Percentiles rank a stretch among this genome's conserved stretches.
phyloP scores from a whole-genome alignment of 441 rosid species.

The Daphne laureola region DNA sequence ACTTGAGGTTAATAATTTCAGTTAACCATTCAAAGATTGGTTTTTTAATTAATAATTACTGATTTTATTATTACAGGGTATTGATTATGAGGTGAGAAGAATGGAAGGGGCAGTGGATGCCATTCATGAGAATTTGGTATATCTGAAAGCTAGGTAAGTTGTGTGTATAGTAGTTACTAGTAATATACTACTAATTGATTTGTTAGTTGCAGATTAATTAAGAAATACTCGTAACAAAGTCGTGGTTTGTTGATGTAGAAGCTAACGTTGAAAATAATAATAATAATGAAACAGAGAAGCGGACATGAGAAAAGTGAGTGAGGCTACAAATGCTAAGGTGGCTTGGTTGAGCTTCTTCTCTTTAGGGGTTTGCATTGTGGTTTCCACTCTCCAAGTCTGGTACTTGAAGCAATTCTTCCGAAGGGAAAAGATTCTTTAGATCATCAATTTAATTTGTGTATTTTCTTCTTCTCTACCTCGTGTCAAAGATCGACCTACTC shows the following conservation, averaged over 20 bases:
- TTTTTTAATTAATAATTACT: too few relatives aligned
- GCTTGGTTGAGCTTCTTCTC: conserved; percentile 74
- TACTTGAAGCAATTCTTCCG: too few relatives aligned
- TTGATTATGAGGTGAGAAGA: conserved; percentile 79
- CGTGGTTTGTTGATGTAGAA: conserved; percentile 6
- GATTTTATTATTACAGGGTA: conserved; percentile 37
- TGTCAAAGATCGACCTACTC: too few relatives aligned
- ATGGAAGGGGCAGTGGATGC: conserved; percentile 76
- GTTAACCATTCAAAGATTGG: too few relatives aligned
- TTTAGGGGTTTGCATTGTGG: conserved; percentile 47
- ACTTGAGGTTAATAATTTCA: conserved; percentile 65
- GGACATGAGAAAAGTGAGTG: conserved; percentile 61
- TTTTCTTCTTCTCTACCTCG: too few relatives aligned
- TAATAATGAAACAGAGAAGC: conserved; percentile 51
- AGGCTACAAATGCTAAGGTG: conserved; percentile 55
- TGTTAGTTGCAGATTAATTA: too few relatives aligned
- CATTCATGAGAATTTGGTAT: conserved; percentile 63
- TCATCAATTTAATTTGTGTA: too few relatives aligned
- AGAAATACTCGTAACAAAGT: conserved; percentile 66
- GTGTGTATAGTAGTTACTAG: too few relatives aligned
- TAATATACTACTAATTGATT: too few relatives aligned
- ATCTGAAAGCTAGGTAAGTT: conserved; percentile 50
- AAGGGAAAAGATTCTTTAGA: too few relatives aligned
- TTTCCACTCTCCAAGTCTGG: too few relatives aligned
- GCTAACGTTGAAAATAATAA: background rate